These are phyloP conservation scores for Volvox reticuliferus DNA, from an alignment of 139 green algal genomes.

Conservation along the genomic window DNA sequence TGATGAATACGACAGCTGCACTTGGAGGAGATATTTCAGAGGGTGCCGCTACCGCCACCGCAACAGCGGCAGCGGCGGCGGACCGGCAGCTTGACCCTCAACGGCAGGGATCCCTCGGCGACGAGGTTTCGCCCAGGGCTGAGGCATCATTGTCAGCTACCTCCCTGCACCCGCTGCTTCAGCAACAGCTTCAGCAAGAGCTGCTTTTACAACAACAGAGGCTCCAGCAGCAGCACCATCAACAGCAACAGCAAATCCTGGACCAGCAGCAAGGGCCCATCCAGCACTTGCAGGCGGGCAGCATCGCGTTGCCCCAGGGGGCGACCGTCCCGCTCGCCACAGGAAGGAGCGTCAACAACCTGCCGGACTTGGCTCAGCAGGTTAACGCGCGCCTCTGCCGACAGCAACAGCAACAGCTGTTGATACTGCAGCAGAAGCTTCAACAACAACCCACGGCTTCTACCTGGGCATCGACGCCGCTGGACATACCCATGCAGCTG, in stretches of 20 bases:
- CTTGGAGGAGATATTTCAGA: neutral
- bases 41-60: no score
- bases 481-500: neutral
- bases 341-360: no score
- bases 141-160: neutral
- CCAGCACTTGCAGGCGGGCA: no score
- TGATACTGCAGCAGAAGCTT: neutral
- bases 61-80: neutral
- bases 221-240: constrained; percentile 1
- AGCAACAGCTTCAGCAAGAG: constrained; percentile 30
- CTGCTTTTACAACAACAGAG: neutral
- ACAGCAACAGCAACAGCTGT: neutral
- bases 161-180: constrained; percentile 31
- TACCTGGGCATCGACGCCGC: neutral
- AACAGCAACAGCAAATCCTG: constrained; percentile 3
- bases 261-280: no score
- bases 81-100: neutral
- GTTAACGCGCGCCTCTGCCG: neutral
- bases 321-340: no score
- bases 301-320: no score
- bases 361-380: neutral
- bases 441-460: neutral
- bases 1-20: neutral
- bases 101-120: neutral
- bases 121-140: neutral